A percentile compares a stretch with the other conserved stretches of the same genome.
phyloP scores from a whole-genome alignment of 2,329 filamentous ascomycete species.

The Paraphaeosphaeria sporulosa region DNA sequence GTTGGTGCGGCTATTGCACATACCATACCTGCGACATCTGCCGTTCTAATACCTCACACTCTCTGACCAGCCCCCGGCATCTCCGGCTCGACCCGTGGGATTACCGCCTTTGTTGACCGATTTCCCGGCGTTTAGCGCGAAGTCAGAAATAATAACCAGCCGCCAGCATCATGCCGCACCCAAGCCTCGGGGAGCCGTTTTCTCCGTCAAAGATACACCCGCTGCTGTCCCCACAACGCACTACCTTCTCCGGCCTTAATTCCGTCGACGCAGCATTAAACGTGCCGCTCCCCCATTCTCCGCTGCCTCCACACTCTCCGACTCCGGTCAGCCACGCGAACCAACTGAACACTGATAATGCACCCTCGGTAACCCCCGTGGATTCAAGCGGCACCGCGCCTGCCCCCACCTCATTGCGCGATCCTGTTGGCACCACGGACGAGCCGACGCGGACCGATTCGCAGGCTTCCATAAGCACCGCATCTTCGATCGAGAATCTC shows the following conservation, averaged over 20 bases:
- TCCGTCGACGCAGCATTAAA: slow-evolving; percentile 37
- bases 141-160: slow-evolving; percentile 18
- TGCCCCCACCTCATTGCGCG: slow-evolving; percentile 15
- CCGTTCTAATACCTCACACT: slow-evolving; percentile 14
- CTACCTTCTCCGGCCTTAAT: slow-evolving; percentile 44
- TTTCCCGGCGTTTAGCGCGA: slow-evolving; percentile 13
- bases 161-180: slow-evolving; percentile 22
- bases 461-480: slow-evolving; percentile 34
- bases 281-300: slow-evolving; percentile 30
- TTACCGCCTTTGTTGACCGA: slow-evolving; percentile 10
- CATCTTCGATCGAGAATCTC: slow-evolving; percentile 47
- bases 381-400: slow-evolving; percentile 38
- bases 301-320: slow-evolving; percentile 32
- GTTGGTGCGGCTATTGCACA: slow-evolving; percentile 24
- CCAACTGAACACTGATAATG: slow-evolving; percentile 31
- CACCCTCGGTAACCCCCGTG: slow-evolving; percentile 36
- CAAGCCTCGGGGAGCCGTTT: slow-evolving; percentile 41
- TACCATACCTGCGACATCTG: slow-evolving; percentile 5
- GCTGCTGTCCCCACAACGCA: slow-evolving; percentile 42
- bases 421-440: slow-evolving; percentile 32
- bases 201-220: slow-evolving; percentile 45
- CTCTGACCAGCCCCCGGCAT: slow-evolving; percentile 10
- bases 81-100: slow-evolving; percentile 8
- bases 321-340: slow-evolving; percentile 17
- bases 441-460: slow-evolving; percentile 30